Base-by-base conservation (phyloP, 2,329 filamentous ascomycete species). In the Neopestalotiopsis rosae region DNA sequence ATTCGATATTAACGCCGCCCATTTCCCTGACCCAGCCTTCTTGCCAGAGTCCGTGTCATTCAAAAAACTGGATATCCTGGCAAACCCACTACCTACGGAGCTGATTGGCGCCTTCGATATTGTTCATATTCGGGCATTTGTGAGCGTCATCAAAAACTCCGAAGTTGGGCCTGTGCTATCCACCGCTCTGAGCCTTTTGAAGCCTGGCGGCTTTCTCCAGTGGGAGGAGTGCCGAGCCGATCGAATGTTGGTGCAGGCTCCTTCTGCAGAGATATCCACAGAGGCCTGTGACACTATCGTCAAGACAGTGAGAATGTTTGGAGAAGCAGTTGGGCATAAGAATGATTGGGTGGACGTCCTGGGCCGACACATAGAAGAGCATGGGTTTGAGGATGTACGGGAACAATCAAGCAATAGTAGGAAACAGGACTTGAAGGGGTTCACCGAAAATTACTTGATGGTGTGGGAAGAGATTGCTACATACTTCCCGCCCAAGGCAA, bases 401-500 rank as follows among this genome's bases (percentile, higher is more conserved):
- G 5, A 70, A 20, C 7, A 52, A 1, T 49, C 7, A 10, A 1
- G 6, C 1, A 34, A 61, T 5, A 71, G 67, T 7, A 67, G 69
- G 1, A 70, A 61, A 45, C 67, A 69, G 30, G 74, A 76, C 24
- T 68, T 70, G 5, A 76, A 74, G 67, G 73, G 59, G 28, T 77
- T 72, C 73, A 75, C 75, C 0, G 74, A 77, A 2, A 69, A 76
- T 42, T 74, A 73, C 49, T 56, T 77, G 14, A 75, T 76, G 72
- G 73, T 76, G 1, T 76, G 74, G 66, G 71, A 74, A 45, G 75
- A 77, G 20, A 63, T 75, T 0, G 64, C 69, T 5, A 66, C 70
- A 1, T 68, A 71, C n/a, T 75, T 74, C 40, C 71, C 73, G 4
- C 63, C 71, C 3, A 71, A 71, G 66, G 68, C 70, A 5, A 24